Evolutionary conservation across 441 rosid species (phyloP).

Genomic region (Populus hybrid): DNA sequence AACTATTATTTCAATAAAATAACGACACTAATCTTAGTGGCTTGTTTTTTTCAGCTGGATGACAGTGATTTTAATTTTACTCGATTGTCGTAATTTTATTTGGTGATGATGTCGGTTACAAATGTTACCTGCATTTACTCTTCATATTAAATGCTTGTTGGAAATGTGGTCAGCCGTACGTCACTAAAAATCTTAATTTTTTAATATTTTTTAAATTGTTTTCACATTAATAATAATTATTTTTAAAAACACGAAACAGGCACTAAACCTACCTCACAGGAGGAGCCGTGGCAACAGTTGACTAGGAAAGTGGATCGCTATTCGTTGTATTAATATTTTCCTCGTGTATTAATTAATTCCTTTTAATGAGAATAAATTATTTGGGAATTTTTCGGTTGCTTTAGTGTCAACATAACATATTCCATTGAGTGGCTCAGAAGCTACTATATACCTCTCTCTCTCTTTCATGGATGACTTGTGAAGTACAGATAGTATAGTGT

Average conservation of each 20-base stretch:
- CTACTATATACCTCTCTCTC: slow-evolving; percentile 18
- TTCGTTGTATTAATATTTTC: neutral
- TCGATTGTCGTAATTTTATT: neutral
- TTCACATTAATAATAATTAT: too few species aligned
- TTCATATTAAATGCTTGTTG: too few species aligned
- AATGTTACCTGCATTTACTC: too few species aligned
- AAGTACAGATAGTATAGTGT: slow-evolving; percentile 8
- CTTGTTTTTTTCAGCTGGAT: neutral
- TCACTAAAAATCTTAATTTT: too few species aligned
- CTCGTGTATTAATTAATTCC: neutral
- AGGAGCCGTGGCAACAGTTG: neutral
- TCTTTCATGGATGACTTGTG: slow-evolving; percentile 23
- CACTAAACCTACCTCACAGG: too few species aligned
- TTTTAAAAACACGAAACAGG: too few species aligned
- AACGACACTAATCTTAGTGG: too few species aligned
- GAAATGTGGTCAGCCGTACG: too few species aligned
- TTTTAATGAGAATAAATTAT: neutral
- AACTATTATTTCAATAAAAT: too few species aligned
- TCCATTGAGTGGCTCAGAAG: slow-evolving; percentile 36
- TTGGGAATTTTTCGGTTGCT: slow-evolving; percentile 17
- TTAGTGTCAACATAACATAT: slow-evolving; percentile 25
- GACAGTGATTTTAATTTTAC: neutral
- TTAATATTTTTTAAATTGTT: too few species aligned
- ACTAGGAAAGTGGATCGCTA: neutral
- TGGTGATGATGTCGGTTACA: neutral